Conservation (phyloP, 768 basidiomycete genomes). For the Russula sp. region DNA sequence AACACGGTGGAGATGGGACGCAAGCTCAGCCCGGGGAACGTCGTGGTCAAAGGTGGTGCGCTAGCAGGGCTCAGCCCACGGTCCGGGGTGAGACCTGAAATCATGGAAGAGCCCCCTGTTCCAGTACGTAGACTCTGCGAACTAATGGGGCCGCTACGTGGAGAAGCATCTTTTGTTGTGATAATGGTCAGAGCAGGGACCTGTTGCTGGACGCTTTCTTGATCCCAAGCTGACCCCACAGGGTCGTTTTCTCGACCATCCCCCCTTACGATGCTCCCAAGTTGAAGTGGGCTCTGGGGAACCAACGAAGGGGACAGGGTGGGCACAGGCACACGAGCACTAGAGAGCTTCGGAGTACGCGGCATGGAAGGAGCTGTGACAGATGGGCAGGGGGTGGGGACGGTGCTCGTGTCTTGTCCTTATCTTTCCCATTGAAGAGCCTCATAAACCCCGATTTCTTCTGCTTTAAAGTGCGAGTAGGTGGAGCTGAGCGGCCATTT, state of each 20-base stretch:
- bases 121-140: constrained; percentile 1
- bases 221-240: not conserved
- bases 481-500: constrained; percentile 22
- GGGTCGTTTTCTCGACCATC: constrained; percentile 5
- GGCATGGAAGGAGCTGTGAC: constrained; percentile 19
- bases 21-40: constrained; percentile 65
- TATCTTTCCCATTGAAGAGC: constrained; percentile 59
- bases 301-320: constrained; percentile 22
- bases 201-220: not conserved
- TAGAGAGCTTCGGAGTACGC: constrained; percentile 30
- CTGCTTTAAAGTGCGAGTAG: constrained; percentile 56
- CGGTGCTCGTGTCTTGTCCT: constrained; percentile 46
- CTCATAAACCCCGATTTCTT: constrained; percentile 84
- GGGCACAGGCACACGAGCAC: constrained; percentile 32
- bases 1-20: constrained; percentile 77
- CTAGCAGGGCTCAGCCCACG: constrained; percentile 42
- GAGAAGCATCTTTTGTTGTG: constrained; percentile 9
- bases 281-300: constrained; percentile 20
- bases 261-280: constrained; percentile 11
- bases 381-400: constrained; percentile 57
- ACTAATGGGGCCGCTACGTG: not conserved
- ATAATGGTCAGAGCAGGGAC: constrained; percentile 18
- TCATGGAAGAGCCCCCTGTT: not conserved
- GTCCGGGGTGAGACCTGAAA: constrained; percentile 30
- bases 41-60: constrained; percentile 60